A percentile compares a stretch with the other conserved stretches of the same genome.
Evolutionary conservation across 2,329 filamentous ascomycete genomes (phyloP).

Genomic region (Fusarium pininemorale): DNA sequence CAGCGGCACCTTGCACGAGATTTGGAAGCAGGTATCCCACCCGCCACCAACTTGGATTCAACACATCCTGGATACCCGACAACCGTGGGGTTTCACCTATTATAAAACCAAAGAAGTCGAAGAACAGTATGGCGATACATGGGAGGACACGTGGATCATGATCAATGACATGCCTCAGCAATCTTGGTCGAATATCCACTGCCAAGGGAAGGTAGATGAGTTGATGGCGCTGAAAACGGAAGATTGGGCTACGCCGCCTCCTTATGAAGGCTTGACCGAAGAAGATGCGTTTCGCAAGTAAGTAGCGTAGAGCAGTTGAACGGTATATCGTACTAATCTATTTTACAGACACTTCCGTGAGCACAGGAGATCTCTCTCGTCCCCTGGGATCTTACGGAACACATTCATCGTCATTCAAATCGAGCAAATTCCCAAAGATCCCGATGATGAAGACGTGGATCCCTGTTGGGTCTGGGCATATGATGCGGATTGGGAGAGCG

Average conservation of each 20-base stretch:
- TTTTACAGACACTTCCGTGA: fast-evolving
- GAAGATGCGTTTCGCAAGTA: not conserved
- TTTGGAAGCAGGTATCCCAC: conserved; percentile 23
- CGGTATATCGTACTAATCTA: not conserved
- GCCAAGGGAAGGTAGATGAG: not conserved
- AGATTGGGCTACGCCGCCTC: not conserved
- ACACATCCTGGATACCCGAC: conserved; percentile 1
- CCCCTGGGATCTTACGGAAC: not conserved
- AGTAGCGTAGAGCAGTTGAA: fast-evolving
- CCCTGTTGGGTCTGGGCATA: conserved; percentile 35
- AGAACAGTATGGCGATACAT: not conserved
- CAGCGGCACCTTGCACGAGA: not conserved
- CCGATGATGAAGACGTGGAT: not conserved
- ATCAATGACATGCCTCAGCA: not conserved
- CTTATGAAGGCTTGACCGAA: not conserved
- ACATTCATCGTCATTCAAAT: not conserved
- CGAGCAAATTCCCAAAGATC: fast-evolving
- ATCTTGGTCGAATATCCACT: not conserved
- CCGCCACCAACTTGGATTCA: conserved; percentile 24
- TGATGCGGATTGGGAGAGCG: conserved; percentile 27
- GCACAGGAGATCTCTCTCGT: not conserved
- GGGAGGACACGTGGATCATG: not conserved
- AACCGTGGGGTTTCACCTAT: not conserved
- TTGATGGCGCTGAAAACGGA: not conserved
- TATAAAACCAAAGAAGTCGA: not conserved